Evolutionary conservation across 2,329 filamentous ascomycete genomes (phyloP), one percentile per base, ranked within the genome.

Genomic region (Fusarium sp.): DNA sequence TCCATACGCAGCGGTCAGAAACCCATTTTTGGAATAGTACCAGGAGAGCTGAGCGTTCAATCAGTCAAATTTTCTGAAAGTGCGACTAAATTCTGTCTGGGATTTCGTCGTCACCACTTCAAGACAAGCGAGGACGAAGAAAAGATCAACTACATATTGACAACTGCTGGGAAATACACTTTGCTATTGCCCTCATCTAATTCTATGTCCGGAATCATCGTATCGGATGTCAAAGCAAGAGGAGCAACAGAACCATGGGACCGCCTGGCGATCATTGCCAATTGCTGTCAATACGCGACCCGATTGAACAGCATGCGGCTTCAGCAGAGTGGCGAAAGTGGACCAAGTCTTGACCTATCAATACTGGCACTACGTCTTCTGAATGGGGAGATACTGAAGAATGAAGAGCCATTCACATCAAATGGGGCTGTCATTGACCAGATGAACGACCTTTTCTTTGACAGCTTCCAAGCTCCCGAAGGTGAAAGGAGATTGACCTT

Each of bases 351-450:
- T 9, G 75, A 70, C 13, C 49, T 79, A 1, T 74, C 77, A 0
- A 60, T 78, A 26, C 43, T 79, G 7, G 71, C 70, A 9, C 55
- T 79, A 13, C 76, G 69, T 43, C 62, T 80, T 1, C 33, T 79
- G 1, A 79, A 78, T 33, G 76, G 77, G 6, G 76, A 78, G 53
- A 75, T 79, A 17, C 63, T 79, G 2, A 33, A 80, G 71, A 54
- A 84, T 77, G 56, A 67, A 14, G 46, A 67, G 14, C 22, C 42
- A 0, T 17, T 21, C 2, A 4, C 36, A 13, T 42, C 40, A 4
- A 7, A 34, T 8, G 45, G 45, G 17, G 45, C 68, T 6, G 10
- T 57, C 14, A 11, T 72, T 43, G 55, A 62, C 14, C 62, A 52
- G 19, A 52, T 72, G 6, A 58, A 69, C 2, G 17, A 7, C n/a